Base-by-base conservation (phyloP, 2,329 filamentous ascomycete genomes). In the Neonectria faginata region DNA sequence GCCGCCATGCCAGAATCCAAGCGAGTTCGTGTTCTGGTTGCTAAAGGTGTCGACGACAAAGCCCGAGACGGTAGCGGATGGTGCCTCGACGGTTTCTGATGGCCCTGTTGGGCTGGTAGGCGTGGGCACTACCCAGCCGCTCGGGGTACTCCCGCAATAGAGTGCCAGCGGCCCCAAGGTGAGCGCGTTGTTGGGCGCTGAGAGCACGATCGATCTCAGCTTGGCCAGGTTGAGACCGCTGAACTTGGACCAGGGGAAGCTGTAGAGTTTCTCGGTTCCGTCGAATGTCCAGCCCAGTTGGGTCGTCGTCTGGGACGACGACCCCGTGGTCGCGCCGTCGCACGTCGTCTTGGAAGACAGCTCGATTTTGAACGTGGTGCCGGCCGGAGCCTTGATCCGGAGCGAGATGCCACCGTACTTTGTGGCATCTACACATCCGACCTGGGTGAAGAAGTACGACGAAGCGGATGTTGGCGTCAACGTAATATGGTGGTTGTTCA, bases 1-100 rank as follows among this genome's bases (percentile, higher is more conserved):
- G n/a, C 82, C 82, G 10, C 90, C 89, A 74, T 91, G 89, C 85
- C 88, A 92, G 76, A 87, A 84, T 3, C 85, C 86, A 2, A 91
- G 82, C 18, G 86, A 83, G 71, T 92, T 92, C 27, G 77, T 82
- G 65, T 82, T 78, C 3, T 76, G 61, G 67, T 81, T 82, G 39
- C 77, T 77, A 67, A 92, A 92, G 3, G 82, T 83, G 76, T 92
- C 90, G 61, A 92, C 86, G 0, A 91, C 79, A 31, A 88, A 79
- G 12, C 79, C 77, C 16, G 82, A 79, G 27, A 82, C 82, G 20
- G 82, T 81, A 53, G 84, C 81, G 12, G 77, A 68, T 3, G 85
- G 86, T 3, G 84, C 83, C n/a, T 82, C 74, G 14, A 87, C 80
- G 6, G 84, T 86, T 16, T 78, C 78, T 3, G 80, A 81, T 7